Conservation (phyloP, 2,329 filamentous ascomycete genomes). For the Cercospora sp. region DNA sequence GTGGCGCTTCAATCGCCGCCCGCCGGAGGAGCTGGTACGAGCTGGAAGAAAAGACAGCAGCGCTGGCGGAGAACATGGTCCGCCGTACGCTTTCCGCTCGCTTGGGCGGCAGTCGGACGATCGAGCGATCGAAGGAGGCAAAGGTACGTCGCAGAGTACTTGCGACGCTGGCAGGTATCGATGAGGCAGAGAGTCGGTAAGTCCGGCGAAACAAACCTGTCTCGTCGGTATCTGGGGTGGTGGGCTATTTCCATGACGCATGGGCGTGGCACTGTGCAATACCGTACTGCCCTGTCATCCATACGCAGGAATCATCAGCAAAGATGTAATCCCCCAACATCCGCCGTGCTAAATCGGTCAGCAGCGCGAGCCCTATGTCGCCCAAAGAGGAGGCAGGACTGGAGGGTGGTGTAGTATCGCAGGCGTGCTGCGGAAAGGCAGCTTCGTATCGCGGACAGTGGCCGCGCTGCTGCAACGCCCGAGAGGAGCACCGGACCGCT, state of each 20-base stretch:
- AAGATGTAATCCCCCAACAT: neutral
- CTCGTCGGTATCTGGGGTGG: neutral
- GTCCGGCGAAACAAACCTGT: conserved; percentile 3
- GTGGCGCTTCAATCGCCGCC: conserved; percentile 2
- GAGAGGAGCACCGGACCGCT: neutral
- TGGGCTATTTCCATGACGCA: conserved; percentile 3
- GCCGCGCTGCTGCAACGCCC: neutral
- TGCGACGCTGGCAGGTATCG: neutral
- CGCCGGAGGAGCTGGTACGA: neutral
- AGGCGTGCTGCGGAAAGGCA: neutral
- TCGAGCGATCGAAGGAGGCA: conserved; percentile 3
- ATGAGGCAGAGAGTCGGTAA: neutral
- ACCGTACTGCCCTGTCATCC: neutral
- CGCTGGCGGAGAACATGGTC: neutral
- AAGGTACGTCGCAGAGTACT: neutral
- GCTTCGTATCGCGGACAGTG: neutral
- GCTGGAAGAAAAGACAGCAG: neutral
- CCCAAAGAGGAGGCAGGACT: neutral
- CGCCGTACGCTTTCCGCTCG: conserved; percentile 1
- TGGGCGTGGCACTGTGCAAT: neutral
- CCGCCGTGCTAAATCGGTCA: neutral
- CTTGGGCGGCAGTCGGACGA: neutral
- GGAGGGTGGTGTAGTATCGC: neutral
- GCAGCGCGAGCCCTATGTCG: neutral
- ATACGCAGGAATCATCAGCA: neutral